phyloP scores from a whole-genome alignment of 371 early-diverging fungal genomes.

The Sporodiniella umbellata region DNA sequence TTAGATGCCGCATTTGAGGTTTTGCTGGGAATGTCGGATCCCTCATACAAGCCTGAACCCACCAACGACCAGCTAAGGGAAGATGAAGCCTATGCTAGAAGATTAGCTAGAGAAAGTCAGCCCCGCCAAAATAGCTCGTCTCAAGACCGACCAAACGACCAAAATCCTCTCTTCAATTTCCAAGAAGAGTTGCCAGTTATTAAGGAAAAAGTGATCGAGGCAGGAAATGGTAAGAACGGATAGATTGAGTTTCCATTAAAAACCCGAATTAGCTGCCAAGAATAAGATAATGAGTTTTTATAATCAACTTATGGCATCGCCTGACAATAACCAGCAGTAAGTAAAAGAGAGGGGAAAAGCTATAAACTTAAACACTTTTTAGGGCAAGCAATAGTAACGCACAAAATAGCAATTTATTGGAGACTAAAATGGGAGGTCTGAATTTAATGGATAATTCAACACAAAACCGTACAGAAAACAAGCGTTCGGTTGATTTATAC shows the following conservation, averaged over 20 bases:
- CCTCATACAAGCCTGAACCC: conserved; percentile 28
- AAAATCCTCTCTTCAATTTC: conserved; percentile 21
- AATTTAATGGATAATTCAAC: conserved; percentile 11
- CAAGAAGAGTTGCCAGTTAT: conserved; percentile 37
- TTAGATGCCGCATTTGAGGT: conserved; percentile 34
- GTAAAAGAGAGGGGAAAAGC: not conserved
- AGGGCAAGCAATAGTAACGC: not conserved
- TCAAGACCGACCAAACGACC: conserved; percentile 4
- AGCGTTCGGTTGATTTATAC: conserved; percentile 15
- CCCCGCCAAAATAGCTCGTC: conserved; percentile 1
- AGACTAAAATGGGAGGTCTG: conserved; percentile 10
- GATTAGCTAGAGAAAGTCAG: conserved; percentile 28
- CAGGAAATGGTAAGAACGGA: conserved; percentile 25
- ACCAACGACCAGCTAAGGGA: conserved; percentile 20
- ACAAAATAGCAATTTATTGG: conserved; percentile 3
- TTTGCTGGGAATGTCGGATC: conserved; percentile 34
- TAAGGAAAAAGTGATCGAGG: conserved; percentile 37
- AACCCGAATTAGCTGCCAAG: conserved; percentile 28
- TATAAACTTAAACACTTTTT: not conserved
- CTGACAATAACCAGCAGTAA: not conserved
- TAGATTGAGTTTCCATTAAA: too few species aligned
- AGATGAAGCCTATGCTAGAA: conserved; percentile 35
- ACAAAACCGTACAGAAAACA: not conserved
- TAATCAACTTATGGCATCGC: conserved; percentile 24
- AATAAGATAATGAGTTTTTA: conserved; percentile 36